Percentiles rank a stretch among this genome's conserved stretches.
Conservation (phyloP, 2,329 filamentous ascomycete species). For the Graphiopsis chlorocephala region DNA sequence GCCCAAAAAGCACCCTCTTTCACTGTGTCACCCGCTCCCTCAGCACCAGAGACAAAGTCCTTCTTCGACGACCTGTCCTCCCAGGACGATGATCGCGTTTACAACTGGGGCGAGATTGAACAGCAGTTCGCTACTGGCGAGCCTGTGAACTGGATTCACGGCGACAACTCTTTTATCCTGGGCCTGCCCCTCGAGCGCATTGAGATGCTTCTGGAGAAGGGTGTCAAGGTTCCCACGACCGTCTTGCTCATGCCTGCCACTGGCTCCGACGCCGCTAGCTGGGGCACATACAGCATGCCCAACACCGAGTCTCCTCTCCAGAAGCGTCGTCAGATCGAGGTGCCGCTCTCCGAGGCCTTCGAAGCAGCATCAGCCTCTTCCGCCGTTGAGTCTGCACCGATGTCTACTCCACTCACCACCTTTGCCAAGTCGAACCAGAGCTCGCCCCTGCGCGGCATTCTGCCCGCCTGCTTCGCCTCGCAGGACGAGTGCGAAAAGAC, state of each 20-base stretch:
- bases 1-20: constrained; percentile 20
- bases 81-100: constrained; percentile 24
- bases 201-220: constrained; percentile 1
- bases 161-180: constrained; percentile 22
- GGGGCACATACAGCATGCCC: constrained; percentile 34
- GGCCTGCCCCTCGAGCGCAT: constrained; percentile 20
- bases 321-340: constrained; percentile 29
- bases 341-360: constrained; percentile 18
- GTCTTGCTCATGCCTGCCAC: constrained; percentile 23
- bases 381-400: constrained; percentile 11
- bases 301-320: constrained; percentile 22
- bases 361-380: constrained; percentile 2
- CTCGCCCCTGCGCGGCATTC: constrained; percentile 47
- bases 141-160: constrained; percentile 1
- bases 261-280: constrained; percentile 20
- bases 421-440: constrained; percentile 34
- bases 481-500: constrained; percentile 63
- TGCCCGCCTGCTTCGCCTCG: constrained; percentile 73
- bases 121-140: not conserved
- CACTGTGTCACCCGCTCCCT: constrained; percentile 28
- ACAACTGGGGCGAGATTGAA: not conserved
- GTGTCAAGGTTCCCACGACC: constrained; percentile 21
- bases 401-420: constrained; percentile 15
- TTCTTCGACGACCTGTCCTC: constrained; percentile 32
- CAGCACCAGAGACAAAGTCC: constrained; percentile 22